phyloP scores from a whole-genome alignment of 75 land plant species.

The Azolla pinnata region DNA sequence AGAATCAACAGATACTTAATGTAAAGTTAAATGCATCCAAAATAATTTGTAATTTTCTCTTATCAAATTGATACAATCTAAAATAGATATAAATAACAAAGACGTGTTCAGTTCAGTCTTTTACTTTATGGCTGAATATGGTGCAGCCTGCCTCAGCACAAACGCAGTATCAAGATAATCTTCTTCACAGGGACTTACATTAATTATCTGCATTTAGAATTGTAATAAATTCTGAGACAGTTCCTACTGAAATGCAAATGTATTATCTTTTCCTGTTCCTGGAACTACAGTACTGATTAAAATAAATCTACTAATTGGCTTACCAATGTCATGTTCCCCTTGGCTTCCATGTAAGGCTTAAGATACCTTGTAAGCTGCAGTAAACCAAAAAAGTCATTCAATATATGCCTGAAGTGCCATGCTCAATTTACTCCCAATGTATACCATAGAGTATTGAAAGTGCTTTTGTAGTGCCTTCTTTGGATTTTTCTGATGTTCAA shows the following conservation, averaged over 20 bases:
- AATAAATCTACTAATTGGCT: neutral
- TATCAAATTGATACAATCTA: too few relatives aligned
- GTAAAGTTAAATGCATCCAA: too few relatives aligned
- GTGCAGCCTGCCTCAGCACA: slow-evolving; percentile 59
- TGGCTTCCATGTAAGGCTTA: slow-evolving; percentile 62
- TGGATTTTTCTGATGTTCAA: slow-evolving; percentile 72
- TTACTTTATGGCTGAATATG: slow-evolving; percentile 60
- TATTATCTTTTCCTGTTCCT: too few relatives aligned
- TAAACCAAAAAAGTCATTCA: neutral
- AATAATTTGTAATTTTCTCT: too few relatives aligned
- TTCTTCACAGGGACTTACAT: slow-evolving; percentile 41
- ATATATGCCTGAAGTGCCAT: too few relatives aligned
- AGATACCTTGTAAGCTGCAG: slow-evolving; percentile 61
- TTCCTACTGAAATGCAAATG: too few relatives aligned
- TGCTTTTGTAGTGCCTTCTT: slow-evolving; percentile 56
- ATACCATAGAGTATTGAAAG: slow-evolving; percentile 61
- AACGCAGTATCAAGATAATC: slow-evolving; percentile 60
- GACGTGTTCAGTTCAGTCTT: too few relatives aligned
- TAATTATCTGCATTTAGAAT: slow-evolving; percentile 36
- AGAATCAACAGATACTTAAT: too few relatives aligned
- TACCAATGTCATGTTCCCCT: slow-evolving; percentile 64
- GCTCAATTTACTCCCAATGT: too few relatives aligned
- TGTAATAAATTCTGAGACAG: neutral
- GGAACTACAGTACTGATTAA: neutral
- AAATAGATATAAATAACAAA: too few relatives aligned